Base-by-base conservation (phyloP, 768 basidiomycete genomes). In the Pulveroboletus sp. region DNA sequence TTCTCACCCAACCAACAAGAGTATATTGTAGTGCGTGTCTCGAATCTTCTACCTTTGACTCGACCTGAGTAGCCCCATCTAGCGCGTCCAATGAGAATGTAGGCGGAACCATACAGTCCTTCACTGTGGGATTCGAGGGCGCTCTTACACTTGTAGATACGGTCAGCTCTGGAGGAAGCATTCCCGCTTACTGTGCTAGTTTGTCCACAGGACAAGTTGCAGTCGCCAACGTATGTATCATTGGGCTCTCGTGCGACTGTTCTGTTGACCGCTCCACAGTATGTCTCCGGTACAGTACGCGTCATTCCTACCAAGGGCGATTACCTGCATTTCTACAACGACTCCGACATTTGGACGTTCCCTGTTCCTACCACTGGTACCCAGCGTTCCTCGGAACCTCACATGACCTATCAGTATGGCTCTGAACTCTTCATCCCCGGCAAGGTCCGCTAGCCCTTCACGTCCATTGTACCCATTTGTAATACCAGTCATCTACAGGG, bases 401-500 rank as follows among this genome's bases (percentile, higher is more conserved):
- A 87, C 61, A 82, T 83, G 82, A 73, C 76, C 0, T 64, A 82
- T 28, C 74, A 83, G 65, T 70, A 80, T 57, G 70, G 71, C 6
- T 60, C 59, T 8, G 85, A 87, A 56, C 59, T 88, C 8, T 73
- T 86, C 54, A 71, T 87, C 8, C 78, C 85, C 0, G 86, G 86
- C 66, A 69, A 85, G 62, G 85, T 84, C 47, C 46, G 76, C 63
- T 30, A 39, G 10, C 11, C 9, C 32, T 36, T 11, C 8, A 3
- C 3, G 21, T 39, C 12, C 36, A 12, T 27, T 14, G 14, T 15
- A 17, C 27, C 8, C 5, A 18, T 47, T 30, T 41, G 15, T 30
- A 5, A 8, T 24, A 42, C 49, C 33, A 47, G 31, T 43, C 21
- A 17, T 11, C 8, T 39, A 18, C 47, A 85, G 83, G 85, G 86